Conservation (phyloP, 75 land plant genomes). For the Azolla pinnata region DNA sequence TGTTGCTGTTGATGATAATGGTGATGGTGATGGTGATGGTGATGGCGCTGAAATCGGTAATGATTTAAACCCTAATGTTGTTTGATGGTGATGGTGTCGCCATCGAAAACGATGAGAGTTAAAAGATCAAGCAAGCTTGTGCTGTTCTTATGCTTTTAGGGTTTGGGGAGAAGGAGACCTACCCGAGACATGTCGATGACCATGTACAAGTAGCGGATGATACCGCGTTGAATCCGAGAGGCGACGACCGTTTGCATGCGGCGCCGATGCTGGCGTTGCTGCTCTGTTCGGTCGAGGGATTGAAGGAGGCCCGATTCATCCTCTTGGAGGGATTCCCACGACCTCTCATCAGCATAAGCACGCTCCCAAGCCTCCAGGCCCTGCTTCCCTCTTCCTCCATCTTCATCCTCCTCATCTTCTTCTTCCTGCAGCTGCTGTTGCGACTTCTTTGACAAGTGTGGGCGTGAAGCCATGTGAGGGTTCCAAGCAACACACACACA, state of each 20-base stretch:
- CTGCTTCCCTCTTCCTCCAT: slow-evolving; percentile 32
- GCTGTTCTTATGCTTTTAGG: too few relatives aligned
- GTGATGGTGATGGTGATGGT: too few relatives aligned
- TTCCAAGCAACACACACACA: too few relatives aligned
- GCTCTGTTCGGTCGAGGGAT: slow-evolving; percentile 46
- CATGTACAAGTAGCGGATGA: slow-evolving; percentile 80
- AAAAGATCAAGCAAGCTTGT: too few relatives aligned
- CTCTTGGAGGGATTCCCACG: slow-evolving; percentile 86
- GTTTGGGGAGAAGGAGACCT: too few relatives aligned
- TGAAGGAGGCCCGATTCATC: slow-evolving; percentile 81
- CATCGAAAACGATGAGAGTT: too few relatives aligned
- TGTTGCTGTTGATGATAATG: too few relatives aligned
- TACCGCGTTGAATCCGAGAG: slow-evolving; percentile 77
- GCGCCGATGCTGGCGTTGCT: slow-evolving; percentile 67
- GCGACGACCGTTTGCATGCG: slow-evolving; percentile 35
- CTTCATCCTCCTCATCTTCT: slow-evolving; percentile 72
- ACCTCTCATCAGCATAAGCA: slow-evolving; percentile 86
- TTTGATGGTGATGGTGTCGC: too few relatives aligned
- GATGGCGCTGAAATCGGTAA: too few relatives aligned
- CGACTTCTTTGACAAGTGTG: slow-evolving; percentile 11
- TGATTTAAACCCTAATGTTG: too few relatives aligned
- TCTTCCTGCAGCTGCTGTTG: too few relatives aligned
- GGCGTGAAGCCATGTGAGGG: slow-evolving; percentile 8
- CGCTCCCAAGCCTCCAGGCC: slow-evolving; percentile 83
- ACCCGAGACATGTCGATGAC: slow-evolving; percentile 83